Evolutionary conservation across 2,329 filamentous ascomycete species (phyloP).

Genomic region (Xylaria sp.): DNA sequence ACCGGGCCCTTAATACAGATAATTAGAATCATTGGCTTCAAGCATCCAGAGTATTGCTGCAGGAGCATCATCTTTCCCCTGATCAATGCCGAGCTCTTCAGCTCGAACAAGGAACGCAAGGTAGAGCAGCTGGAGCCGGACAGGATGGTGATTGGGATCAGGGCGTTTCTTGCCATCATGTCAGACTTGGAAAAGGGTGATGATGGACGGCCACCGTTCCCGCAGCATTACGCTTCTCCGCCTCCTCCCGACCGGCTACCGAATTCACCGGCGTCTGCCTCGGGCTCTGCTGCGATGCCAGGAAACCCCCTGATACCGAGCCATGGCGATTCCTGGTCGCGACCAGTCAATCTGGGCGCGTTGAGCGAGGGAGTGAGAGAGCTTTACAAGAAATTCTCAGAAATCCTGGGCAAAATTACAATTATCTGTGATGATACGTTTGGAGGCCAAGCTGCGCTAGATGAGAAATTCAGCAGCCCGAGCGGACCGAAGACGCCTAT

Average conservation of each 20-base stretch:
- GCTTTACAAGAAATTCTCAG: conserved; percentile 89
- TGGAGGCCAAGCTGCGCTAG: conserved; percentile 89
- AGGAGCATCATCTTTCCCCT: conserved; percentile 90
- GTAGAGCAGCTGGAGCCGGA: conserved; percentile 95
- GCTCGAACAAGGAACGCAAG: conserved; percentile 72
- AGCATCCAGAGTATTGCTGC: conserved; percentile 92
- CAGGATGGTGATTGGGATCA: conserved; percentile 94
- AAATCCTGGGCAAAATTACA: conserved; percentile 93
- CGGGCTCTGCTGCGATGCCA: conserved; percentile 35
- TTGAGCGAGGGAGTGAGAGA: conserved; percentile 79
- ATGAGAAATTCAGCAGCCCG: conserved; percentile 88
- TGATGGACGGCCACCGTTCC: conserved; percentile 78
- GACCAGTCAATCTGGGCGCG: conserved; percentile 61
- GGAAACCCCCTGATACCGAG: conserved; percentile 32
- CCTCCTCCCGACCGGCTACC: conserved; percentile 46
- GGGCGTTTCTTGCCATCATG: conserved; percentile 91
- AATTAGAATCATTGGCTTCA: conserved; percentile 91
- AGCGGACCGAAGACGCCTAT: conserved; percentile 86
- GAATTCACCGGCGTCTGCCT: conserved; percentile 53
- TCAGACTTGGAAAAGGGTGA: conserved; percentile 87
- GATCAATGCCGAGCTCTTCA: conserved; percentile 89
- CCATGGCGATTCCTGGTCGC: conserved; percentile 68
- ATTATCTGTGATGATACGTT: conserved; percentile 97
- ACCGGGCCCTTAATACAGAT: conserved; percentile 91
- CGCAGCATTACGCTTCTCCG: conserved; percentile 60